Conservation (phyloP, 2,329 filamentous ascomycete genomes). For the Biscogniauxia sp. region DNA sequence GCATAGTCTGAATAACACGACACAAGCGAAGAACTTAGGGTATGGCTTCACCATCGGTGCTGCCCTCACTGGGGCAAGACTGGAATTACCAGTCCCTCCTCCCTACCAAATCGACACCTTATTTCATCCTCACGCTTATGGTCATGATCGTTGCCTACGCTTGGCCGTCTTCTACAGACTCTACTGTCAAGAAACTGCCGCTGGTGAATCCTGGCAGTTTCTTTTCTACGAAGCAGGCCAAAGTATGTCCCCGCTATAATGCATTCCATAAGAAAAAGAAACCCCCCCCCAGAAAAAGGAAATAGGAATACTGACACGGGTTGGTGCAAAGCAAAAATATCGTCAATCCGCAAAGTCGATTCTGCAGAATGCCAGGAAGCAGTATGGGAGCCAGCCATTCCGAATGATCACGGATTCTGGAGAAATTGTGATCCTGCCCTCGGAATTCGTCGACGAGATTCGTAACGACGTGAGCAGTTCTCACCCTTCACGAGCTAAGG, state of each 20-base stretch:
- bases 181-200: conserved; percentile 12
- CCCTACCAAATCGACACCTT: conserved; percentile 5
- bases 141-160: conserved; percentile 6
- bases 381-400: conserved; percentile 6
- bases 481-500: neutral
- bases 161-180: conserved; percentile 6
- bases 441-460: conserved; percentile 10
- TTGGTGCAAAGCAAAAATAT: conserved; percentile 5
- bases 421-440: conserved; percentile 10
- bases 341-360: conserved; percentile 5
- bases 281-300: no score
- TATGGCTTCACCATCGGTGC: neutral
- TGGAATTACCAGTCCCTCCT: conserved; percentile 6
- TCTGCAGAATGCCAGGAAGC: conserved; percentile 5
- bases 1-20: neutral
- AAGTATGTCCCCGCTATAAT: conserved; percentile 1
- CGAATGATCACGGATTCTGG: conserved; percentile 16
- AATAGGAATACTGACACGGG: neutral
- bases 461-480: conserved; percentile 7
- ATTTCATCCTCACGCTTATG: conserved; percentile 8
- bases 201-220: conserved; percentile 6
- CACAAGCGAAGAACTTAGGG: neutral
- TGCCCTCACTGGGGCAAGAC: conserved; percentile 3
- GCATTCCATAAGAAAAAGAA: neutral
- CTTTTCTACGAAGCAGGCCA: conserved; percentile 7